These are phyloP conservation scores for Lyophyllum atratum DNA, from an alignment of 768 basidiomycete species.

Conservation along the genomic window DNA sequence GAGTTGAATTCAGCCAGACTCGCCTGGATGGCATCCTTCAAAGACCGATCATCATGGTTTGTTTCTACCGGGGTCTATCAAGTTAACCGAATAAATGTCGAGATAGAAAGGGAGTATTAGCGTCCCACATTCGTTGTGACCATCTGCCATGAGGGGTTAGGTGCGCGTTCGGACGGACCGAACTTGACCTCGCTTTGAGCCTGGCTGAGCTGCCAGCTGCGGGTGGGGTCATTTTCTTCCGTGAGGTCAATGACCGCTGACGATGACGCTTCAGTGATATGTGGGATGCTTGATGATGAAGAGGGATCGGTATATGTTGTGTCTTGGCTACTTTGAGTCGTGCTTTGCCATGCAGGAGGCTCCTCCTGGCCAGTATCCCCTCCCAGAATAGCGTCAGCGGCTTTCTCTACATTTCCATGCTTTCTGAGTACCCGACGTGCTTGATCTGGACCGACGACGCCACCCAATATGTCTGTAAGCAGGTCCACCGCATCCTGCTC, in stretches of 20 bases:
- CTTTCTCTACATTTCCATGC: conserved; percentile 58
- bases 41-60: conserved; percentile 57
- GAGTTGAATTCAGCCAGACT: conserved; percentile 59
- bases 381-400: conserved; percentile 53
- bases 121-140: conserved; percentile 64
- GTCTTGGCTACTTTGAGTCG: conserved; percentile 22
- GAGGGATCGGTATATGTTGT: conserved; percentile 17
- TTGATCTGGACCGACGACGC: conserved; percentile 41
- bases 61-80: conserved; percentile 35
- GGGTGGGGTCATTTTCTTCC: conserved; percentile 51
- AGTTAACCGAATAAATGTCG: conserved; percentile 3
- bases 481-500: conserved; percentile 35
- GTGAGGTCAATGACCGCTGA: conserved; percentile 62
- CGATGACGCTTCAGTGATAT: conserved; percentile 17
- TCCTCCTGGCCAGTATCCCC: conserved; percentile 45
- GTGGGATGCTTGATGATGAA: conserved; percentile 10
- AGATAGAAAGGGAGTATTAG: neutral
- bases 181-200: conserved; percentile 45
- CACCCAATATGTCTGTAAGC: conserved; percentile 35
- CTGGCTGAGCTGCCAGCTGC: conserved; percentile 57
- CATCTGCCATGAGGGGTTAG: conserved; percentile 70
- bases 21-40: conserved; percentile 73
- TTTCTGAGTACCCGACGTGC: conserved; percentile 61
- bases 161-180: conserved; percentile 60
- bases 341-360: conserved; percentile 21